A percentile compares a stretch with the other conserved stretches of the same genome.
These are phyloP conservation scores for Marasmius fiardii DNA, from an alignment of 1,284 basidiomycete species.

Conservation along the genomic window DNA sequence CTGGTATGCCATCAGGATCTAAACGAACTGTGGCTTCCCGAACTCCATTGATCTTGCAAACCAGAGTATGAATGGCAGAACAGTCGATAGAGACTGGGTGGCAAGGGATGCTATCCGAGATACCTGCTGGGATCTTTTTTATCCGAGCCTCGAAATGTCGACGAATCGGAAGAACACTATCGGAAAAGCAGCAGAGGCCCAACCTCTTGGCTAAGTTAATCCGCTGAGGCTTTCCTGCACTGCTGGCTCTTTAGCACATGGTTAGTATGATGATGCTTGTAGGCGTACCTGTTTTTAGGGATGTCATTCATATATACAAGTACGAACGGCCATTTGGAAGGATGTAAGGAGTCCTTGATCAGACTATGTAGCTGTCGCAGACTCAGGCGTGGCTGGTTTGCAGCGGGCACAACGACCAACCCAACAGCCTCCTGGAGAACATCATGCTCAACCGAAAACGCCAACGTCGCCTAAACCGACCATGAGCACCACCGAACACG, in stretches of 20 bases:
- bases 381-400: slow-evolving; percentile 6
- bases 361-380: slow-evolving; percentile 34
- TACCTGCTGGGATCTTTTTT: slow-evolving; percentile 26
- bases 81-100: slow-evolving; percentile 27
- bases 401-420: slow-evolving; percentile 10
- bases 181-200: slow-evolving; percentile 31
- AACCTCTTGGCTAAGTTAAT: slow-evolving; percentile 39
- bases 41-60: slow-evolving; percentile 41
- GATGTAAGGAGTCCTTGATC: slow-evolving; percentile 38
- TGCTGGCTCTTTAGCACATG: slow-evolving; percentile 4
- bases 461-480: slow-evolving; percentile 7
- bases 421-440: slow-evolving; percentile 16
- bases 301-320: slow-evolving; percentile 16
- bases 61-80: slow-evolving; percentile 36
- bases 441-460: slow-evolving; percentile 16
- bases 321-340: slow-evolving; percentile 24
- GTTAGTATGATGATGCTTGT: not conserved
- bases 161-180: slow-evolving; percentile 27
- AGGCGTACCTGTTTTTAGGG: slow-evolving; percentile 12
- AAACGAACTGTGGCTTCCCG: slow-evolving; percentile 41
- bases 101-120: slow-evolving; percentile 36
- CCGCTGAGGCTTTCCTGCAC: slow-evolving; percentile 41
- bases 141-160: slow-evolving; percentile 38
- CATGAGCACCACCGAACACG: not conserved
- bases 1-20: slow-evolving; percentile 27